Conservation (phyloP, 208 protist genomes). For the Crithidia sp. region DNA sequence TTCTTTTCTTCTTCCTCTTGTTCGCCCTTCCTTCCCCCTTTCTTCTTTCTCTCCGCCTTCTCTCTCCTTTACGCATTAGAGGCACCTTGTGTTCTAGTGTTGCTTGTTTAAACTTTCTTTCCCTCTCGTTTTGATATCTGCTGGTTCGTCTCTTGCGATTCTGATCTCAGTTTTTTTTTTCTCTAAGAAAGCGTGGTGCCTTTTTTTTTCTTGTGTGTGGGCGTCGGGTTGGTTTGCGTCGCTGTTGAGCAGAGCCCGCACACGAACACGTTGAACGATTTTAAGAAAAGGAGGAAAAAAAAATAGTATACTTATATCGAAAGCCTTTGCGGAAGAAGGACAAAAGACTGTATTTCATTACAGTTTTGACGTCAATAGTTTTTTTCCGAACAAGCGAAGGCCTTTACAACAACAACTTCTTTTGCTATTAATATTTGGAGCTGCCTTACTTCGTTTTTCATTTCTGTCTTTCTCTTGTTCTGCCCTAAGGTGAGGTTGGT, state of each 20-base stretch:
- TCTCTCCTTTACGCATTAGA: slow-evolving; percentile 26
- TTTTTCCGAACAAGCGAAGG: too few relatives aligned
- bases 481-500: too few relatives aligned
- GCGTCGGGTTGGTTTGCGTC: not conserved
- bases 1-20: slow-evolving; percentile 10
- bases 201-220: too few relatives aligned
- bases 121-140: slow-evolving; percentile 11
- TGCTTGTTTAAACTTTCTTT: slow-evolving; percentile 12
- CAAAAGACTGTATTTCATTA: too few relatives aligned
- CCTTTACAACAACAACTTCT: too few relatives aligned
- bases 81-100: slow-evolving; percentile 4
- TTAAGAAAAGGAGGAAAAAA: not conserved
- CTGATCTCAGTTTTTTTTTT: not conserved
- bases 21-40: slow-evolving; percentile 3
- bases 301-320: not conserved
- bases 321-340: too few relatives aligned
- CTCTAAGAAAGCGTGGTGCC: not conserved
- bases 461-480: too few relatives aligned
- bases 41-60: slow-evolving; percentile 9
- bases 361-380: too few relatives aligned
- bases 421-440: too few relatives aligned
- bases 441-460: too few relatives aligned
- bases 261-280: not conserved
- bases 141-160: not conserved
- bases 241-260: not conserved